A percentile compares a stretch with the other conserved stretches of the same genome.
These are phyloP conservation scores for Neurospora pannonica DNA, from an alignment of 495 filamentous ascomycete genomes.

Conservation along the genomic window DNA sequence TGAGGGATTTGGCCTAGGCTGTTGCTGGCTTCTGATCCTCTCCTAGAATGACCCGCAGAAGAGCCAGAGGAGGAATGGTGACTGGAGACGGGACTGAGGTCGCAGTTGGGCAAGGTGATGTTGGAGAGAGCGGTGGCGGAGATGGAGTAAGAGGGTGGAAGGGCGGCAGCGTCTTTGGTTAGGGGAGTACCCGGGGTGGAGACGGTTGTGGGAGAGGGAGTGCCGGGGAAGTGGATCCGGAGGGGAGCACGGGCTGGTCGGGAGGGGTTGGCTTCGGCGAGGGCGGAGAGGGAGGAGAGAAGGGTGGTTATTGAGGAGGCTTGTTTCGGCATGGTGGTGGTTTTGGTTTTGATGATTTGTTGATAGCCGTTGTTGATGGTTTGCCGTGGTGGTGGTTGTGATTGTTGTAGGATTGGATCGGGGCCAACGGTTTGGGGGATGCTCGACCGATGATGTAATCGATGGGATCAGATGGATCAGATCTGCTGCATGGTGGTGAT, in stretches of 20 bases:
- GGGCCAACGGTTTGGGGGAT: not conserved
- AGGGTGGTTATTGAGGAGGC: conserved; percentile 6
- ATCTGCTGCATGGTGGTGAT: not conserved
- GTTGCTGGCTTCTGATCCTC: not conserved
- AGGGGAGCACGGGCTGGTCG: conserved; percentile 5
- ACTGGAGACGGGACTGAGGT: conserved; percentile 7
- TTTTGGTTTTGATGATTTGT: not conserved
- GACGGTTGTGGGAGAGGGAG: conserved; percentile 4
- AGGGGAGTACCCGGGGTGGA: conserved; percentile 10
- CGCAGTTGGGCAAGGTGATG: conserved; percentile 13
- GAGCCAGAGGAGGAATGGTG: conserved; percentile 2
- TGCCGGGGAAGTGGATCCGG: conserved; percentile 18
- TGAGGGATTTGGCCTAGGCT: not conserved
- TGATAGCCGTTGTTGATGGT: not conserved
- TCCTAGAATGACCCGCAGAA: not conserved
- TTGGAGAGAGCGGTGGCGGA: conserved; percentile 11
- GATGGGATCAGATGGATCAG: not conserved
- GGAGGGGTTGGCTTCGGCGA: conserved; percentile 4
- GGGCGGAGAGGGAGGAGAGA: conserved; percentile 11
- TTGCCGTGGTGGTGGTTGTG: not conserved
- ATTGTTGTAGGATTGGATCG: not conserved
- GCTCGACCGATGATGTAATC: not conserved
- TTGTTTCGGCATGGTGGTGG: conserved; percentile 12
- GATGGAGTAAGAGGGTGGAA: conserved; percentile 14
- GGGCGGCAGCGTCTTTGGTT: conserved; percentile 3